These are phyloP conservation scores for Pythium grandisporangium DNA, from an alignment of 352 stramenopile genomes.

Conservation along the genomic window DNA sequence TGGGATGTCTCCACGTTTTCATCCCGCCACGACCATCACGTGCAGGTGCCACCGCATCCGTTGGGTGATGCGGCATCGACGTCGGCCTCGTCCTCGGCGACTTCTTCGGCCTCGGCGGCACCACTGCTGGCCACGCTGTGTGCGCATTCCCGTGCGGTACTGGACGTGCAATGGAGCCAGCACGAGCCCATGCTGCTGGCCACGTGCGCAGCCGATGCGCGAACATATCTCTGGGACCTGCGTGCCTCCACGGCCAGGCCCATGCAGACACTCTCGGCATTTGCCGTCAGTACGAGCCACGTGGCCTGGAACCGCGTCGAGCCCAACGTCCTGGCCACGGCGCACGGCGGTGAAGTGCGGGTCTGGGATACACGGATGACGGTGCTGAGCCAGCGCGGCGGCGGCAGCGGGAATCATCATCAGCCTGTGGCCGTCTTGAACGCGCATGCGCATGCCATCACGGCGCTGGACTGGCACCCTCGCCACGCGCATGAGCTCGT, in stretches of 20 bases:
- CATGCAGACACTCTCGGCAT: slow-evolving; percentile 58
- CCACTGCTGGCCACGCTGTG: slow-evolving; percentile 66
- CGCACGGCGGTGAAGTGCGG: slow-evolving; percentile 69
- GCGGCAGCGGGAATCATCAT: slow-evolving; percentile 34
- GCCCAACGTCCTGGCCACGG: slow-evolving; percentile 54
- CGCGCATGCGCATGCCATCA: slow-evolving; percentile 81
- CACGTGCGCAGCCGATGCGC: slow-evolving; percentile 70
- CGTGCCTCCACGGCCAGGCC: slow-evolving; percentile 60
- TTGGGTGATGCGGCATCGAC: slow-evolving; percentile 8
- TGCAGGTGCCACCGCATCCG: no score
- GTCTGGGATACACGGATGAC: slow-evolving; percentile 67
- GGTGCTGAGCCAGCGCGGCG: no score
- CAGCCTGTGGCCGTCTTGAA: slow-evolving; percentile 57
- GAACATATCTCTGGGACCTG: slow-evolving; percentile 76
- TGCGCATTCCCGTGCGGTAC: slow-evolving; percentile 66
- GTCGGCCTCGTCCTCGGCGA: not conserved
- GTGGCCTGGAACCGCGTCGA: slow-evolving; percentile 77
- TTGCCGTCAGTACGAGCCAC: slow-evolving; percentile 57
- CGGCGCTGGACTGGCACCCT: slow-evolving; percentile 75
- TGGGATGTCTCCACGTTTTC: slow-evolving; percentile 71
- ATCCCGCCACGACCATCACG: no score
- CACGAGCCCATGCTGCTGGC: slow-evolving; percentile 64
- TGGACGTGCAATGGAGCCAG: slow-evolving; percentile 67
- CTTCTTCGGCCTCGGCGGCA: slow-evolving; percentile 18
- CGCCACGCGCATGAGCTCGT: slow-evolving; percentile 66